phyloP scores from a whole-genome alignment of 495 filamentous ascomycete genomes.

The Glarea lozoyensis region DNA sequence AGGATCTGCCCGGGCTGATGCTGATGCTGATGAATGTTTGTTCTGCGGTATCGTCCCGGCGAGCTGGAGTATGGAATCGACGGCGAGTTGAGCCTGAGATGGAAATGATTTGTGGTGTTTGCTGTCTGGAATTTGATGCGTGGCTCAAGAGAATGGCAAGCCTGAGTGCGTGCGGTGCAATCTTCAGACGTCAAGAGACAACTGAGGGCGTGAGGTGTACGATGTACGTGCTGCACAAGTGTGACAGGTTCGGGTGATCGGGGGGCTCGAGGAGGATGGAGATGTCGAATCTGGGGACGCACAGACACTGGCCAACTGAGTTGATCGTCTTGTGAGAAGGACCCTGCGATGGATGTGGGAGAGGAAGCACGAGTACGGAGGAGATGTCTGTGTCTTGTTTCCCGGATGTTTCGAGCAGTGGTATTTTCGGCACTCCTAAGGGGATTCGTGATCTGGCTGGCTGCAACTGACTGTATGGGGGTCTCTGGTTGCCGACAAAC shows the following conservation, averaged over 20 bases:
- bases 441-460: background rate
- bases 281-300: constrained; percentile 7
- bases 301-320: constrained; percentile 8
- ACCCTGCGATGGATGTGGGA: too few species aligned
- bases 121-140: too few species aligned
- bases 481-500: background rate
- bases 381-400: background rate
- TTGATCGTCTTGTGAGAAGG: constrained; percentile 1
- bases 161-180: too few species aligned
- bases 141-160: too few species aligned
- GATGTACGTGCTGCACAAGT: background rate
- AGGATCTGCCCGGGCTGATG: constrained; percentile 11
- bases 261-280: background rate
- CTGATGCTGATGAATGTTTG: constrained; percentile 1
- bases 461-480: background rate
- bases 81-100: background rate
- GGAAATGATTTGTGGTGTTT: too few species aligned
- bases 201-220: background rate
- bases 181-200: background rate
- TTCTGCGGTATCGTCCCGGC: background rate
- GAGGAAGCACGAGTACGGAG: too few species aligned
- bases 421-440: constrained; percentile 1
- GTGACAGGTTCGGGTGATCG: constrained; percentile 1
- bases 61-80: background rate
- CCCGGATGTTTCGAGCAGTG: background rate